Percentiles rank a stretch among this genome's conserved stretches.
These are phyloP conservation scores for Colletotrichum tamarilloi DNA, from an alignment of 2,329 filamentous ascomycete species.

Conservation along the genomic window DNA sequence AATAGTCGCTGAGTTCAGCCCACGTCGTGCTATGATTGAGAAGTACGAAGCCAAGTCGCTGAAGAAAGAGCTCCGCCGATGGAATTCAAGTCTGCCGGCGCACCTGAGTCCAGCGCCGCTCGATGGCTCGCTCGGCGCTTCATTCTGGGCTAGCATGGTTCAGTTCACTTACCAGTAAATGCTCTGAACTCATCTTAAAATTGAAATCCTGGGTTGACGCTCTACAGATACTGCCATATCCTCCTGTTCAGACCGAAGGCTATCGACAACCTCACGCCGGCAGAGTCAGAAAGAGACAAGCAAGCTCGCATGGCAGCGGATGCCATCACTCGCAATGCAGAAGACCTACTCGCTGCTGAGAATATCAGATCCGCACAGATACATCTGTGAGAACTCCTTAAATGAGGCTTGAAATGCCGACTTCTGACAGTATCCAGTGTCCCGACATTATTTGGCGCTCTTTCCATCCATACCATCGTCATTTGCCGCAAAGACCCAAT, in stretches of 20 bases:
- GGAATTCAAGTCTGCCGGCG: neutral
- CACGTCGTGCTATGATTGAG: neutral
- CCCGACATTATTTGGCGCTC: conserved; percentile 19
- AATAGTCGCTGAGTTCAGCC: conserved; percentile 12
- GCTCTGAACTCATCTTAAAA: neutral
- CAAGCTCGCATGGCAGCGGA: conserved; percentile 13
- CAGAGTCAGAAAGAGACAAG: conserved; percentile 6
- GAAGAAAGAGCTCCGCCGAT: neutral
- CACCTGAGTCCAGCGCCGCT: neutral
- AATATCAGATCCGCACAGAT: conserved; percentile 11
- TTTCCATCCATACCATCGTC: conserved; percentile 17
- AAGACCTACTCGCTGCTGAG: conserved; percentile 8
- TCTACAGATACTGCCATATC: conserved; percentile 14
- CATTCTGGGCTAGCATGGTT: conserved; percentile 23
- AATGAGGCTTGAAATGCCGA: no score
- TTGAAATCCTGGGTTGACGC: neutral
- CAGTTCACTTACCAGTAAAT: conserved; percentile 10
- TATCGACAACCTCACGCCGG: neutral
- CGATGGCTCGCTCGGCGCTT: neutral
- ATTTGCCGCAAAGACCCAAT: conserved; percentile 13
- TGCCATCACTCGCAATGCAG: conserved; percentile 27
- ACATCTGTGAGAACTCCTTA: neutral
- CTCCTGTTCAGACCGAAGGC: conserved; percentile 10
- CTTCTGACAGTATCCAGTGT: neutral
- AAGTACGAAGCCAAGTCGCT: neutral